These are phyloP conservation scores for Testicularia cyperi DNA, from an alignment of 1,284 basidiomycete species.

Conservation along the genomic window DNA sequence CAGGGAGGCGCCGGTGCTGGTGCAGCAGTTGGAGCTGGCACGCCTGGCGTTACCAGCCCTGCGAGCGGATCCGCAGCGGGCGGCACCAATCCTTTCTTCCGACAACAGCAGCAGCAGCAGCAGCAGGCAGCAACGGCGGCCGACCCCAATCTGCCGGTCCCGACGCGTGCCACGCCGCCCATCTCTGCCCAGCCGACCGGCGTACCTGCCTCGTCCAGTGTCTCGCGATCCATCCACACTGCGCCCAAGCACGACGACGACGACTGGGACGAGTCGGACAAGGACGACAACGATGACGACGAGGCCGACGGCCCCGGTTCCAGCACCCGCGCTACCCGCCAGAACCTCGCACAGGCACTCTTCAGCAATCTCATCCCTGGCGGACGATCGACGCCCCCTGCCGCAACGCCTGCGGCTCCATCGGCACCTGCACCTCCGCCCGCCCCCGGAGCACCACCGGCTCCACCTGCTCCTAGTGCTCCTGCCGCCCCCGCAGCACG, in stretches of 20 bases:
- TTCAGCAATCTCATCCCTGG: slow-evolving; percentile 56
- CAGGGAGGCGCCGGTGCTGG: slow-evolving; percentile 22
- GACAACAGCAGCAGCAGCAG: no score
- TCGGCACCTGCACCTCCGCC: slow-evolving; percentile 30
- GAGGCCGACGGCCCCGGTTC: slow-evolving; percentile 52
- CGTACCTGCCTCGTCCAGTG: slow-evolving; percentile 4
- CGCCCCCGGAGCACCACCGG: slow-evolving; percentile 59
- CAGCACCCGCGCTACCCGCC: slow-evolving; percentile 54
- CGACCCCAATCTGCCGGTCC: slow-evolving; percentile 25
- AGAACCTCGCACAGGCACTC: slow-evolving; percentile 56
- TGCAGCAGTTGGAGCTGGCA: no score
- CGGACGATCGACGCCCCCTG: slow-evolving; percentile 41
- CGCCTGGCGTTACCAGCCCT: slow-evolving; percentile 5
- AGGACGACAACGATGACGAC: slow-evolving; percentile 55
- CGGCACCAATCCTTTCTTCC: slow-evolving; percentile 55
- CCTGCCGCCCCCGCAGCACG: slow-evolving; percentile 39
- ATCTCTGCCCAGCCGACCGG: slow-evolving; percentile 38
- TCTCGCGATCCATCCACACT: slow-evolving; percentile 33
- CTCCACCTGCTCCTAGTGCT: slow-evolving; percentile 53
- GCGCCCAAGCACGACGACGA: slow-evolving; percentile 55
- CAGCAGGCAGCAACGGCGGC: slow-evolving; percentile 13
- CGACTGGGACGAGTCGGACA: slow-evolving; percentile 55
- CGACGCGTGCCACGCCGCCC: slow-evolving; percentile 33
- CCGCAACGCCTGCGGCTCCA: slow-evolving; percentile 30
- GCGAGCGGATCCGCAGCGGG: slow-evolving; percentile 13